These are phyloP conservation scores for Elongisporangium undulatum DNA, from an alignment of 352 stramenopile species.

Conservation along the genomic window DNA sequence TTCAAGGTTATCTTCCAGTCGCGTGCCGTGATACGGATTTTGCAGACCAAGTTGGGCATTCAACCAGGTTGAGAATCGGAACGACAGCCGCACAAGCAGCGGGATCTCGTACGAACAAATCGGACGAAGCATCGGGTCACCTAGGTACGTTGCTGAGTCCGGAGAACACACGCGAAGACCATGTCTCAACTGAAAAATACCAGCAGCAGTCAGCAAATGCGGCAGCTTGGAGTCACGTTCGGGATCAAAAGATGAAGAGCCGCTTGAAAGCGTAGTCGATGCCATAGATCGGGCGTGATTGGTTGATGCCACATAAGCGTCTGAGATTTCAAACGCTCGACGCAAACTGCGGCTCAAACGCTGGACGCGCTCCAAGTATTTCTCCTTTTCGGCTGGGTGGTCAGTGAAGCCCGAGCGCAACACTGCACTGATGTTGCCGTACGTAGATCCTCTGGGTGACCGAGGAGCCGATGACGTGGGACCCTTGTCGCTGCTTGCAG, in stretches of 20 bases:
- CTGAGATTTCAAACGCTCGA: slow-evolving; percentile 81
- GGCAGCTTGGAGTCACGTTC: slow-evolving; percentile 49
- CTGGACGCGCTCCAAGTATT: slow-evolving; percentile 48
- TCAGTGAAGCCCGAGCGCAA: slow-evolving; percentile 18
- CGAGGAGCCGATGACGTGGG: slow-evolving; percentile 8
- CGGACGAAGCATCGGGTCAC: slow-evolving; percentile 80
- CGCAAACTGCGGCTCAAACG: slow-evolving; percentile 67
- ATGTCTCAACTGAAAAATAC: slow-evolving; percentile 56
- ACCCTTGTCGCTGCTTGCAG: slow-evolving; percentile 4
- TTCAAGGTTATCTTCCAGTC: slow-evolving; percentile 69
- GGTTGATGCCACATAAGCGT: slow-evolving; percentile 80
- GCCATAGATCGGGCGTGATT: slow-evolving; percentile 44
- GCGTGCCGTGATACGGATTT: slow-evolving; percentile 65
- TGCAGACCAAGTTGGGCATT: slow-evolving; percentile 62
- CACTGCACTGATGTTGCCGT: slow-evolving; percentile 29
- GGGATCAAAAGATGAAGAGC: slow-evolving; percentile 44
- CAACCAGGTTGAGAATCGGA: slow-evolving; percentile 74
- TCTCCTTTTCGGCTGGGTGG: slow-evolving; percentile 24
- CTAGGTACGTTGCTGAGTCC: slow-evolving; percentile 58
- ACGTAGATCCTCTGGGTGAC: slow-evolving; percentile 20
- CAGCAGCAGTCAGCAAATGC: slow-evolving; percentile 57
- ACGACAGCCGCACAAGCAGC: slow-evolving; percentile 73
- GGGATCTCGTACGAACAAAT: slow-evolving; percentile 82
- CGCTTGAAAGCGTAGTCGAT: slow-evolving; percentile 1
- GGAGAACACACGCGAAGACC: slow-evolving; percentile 75